phyloP scores from a whole-genome alignment of 352 stramenopile species.

The Synura sp. region DNA sequence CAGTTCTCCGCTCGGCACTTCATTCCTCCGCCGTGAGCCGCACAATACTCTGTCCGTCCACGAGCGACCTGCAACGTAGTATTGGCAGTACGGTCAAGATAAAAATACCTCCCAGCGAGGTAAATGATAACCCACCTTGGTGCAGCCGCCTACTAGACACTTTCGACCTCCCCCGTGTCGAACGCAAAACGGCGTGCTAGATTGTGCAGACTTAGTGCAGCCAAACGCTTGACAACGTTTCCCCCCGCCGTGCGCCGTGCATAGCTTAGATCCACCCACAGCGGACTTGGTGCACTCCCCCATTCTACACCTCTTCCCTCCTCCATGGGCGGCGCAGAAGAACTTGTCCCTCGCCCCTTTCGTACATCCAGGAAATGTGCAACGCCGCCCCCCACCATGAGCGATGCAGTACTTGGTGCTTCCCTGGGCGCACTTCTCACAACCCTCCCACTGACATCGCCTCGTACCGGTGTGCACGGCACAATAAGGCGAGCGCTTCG shows the following conservation, averaged over 20 bases:
- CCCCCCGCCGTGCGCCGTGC: slow-evolving; percentile 72
- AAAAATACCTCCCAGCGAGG: not conserved
- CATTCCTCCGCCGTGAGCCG: slow-evolving; percentile 68
- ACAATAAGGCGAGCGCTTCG: slow-evolving; percentile 46
- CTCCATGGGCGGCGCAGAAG: slow-evolving; percentile 71
- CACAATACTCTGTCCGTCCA: slow-evolving; percentile 58
- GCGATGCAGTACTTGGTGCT: slow-evolving; percentile 73
- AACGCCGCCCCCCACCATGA: slow-evolving; percentile 71
- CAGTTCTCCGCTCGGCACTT: slow-evolving; percentile 70
- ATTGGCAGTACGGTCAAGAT: not conserved
- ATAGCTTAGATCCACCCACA: slow-evolving; percentile 65
- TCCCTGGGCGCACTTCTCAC: slow-evolving; percentile 72
- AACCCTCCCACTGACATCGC: slow-evolving; percentile 56
- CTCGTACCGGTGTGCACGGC: slow-evolving; percentile 42
- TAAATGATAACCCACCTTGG: slow-evolving; percentile 46
- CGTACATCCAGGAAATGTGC: slow-evolving; percentile 69
- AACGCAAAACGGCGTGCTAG: slow-evolving; percentile 72
- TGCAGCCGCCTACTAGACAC: slow-evolving; percentile 55
- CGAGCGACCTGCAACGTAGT: slow-evolving; percentile 50
- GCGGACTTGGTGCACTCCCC: slow-evolving; percentile 68
- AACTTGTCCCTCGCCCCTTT: slow-evolving; percentile 74
- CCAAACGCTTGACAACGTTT: slow-evolving; percentile 63
- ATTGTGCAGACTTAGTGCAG: slow-evolving; percentile 71
- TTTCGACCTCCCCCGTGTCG: slow-evolving; percentile 76
- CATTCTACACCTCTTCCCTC: slow-evolving; percentile 63